Evolutionary conservation across 2,329 filamentous ascomycete species (phyloP).

Genomic region (Conoideocrella luteorostrata): DNA sequence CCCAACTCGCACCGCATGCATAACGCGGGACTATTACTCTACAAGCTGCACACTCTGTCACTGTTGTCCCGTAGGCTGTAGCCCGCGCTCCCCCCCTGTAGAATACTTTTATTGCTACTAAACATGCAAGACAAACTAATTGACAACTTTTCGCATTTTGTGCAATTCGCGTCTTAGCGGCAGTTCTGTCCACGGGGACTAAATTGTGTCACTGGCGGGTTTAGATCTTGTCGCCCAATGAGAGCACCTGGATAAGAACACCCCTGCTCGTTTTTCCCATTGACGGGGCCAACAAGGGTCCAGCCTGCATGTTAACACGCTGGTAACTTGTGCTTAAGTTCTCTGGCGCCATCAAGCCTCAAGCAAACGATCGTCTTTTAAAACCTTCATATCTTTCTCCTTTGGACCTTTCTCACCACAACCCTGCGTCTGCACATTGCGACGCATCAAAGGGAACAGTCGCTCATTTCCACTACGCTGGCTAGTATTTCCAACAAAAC

Average conservation of each 20-base stretch:
- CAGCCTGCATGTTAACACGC: slow-evolving; percentile 27
- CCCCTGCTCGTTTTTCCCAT: background rate
- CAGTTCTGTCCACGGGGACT: no score
- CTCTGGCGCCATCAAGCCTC: no score
- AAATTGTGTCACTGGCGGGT: no score
- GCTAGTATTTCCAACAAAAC: background rate
- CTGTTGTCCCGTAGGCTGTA: no score
- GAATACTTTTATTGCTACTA: no score
- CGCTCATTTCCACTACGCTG: background rate
- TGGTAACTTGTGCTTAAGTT: slow-evolving; percentile 22
- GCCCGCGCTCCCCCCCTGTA: no score
- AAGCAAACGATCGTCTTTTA: background rate
- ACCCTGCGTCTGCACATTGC: slow-evolving; percentile 7
- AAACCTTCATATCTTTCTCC: background rate
- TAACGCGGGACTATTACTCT: no score
- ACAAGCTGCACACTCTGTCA: no score
- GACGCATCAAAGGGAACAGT: slow-evolving; percentile 2
- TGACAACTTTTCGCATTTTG: no score
- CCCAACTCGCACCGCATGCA: no score
- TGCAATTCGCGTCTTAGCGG: no score
- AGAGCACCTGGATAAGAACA: background rate
- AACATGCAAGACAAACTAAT: no score
- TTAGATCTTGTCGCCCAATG: background rate
- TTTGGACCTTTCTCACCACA: background rate
- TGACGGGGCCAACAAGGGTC: background rate